Evolutionary conservation across 495 filamentous ascomycete genomes (phyloP), one percentile per base, ranked within the genome.

Genomic region (Lentithecium fluviatile): DNA sequence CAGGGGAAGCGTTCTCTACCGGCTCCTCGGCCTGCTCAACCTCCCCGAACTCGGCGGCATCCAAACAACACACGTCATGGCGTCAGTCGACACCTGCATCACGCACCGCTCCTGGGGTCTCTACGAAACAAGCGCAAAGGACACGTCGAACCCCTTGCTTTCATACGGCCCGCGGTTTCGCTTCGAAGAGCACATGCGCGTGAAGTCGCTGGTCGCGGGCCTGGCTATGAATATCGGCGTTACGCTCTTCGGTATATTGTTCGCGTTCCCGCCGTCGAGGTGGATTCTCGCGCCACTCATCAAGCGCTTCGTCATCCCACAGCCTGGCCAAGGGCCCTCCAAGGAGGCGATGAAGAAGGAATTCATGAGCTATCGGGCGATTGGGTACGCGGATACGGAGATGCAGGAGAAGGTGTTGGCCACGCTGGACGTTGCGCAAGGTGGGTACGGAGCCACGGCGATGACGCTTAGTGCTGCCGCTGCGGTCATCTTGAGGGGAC

Each of bases 101-200:
- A 85, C 94, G 7, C 82, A 92, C 54, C 85, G 91, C 52, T 84
- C 81, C 38, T 94, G 90, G 85, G 88, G 86, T 3, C 70, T 96
- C 3, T 77, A 90, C 55, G 78, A 83, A 12, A 76, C 79, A 4
- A 71, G 76, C 6, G 26, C 62, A 8, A 52, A 48, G 0, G 11
- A 43, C 2, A 36, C 19, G n/a, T 37, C 48, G 1, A 19, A 52
- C 8, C 38, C 55, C 1, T 12, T 13, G 10, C 20, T 62, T 2
- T 74, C 80, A 45, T 94, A 95, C 73, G 91, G 91, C 0, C 79
- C 82, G 4, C 80, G 82, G 2, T 96, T 96, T 71, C 77, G 79
- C 29, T 91, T 87, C 71, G 77, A 75, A 29, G 86, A 91, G 68
- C 90, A 86, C 69, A 76, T 84, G 70, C 81, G 78, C 32, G 80